phyloP scores from a whole-genome alignment of 495 filamentous ascomycete species.

The Astrocystis sublimbata region DNA sequence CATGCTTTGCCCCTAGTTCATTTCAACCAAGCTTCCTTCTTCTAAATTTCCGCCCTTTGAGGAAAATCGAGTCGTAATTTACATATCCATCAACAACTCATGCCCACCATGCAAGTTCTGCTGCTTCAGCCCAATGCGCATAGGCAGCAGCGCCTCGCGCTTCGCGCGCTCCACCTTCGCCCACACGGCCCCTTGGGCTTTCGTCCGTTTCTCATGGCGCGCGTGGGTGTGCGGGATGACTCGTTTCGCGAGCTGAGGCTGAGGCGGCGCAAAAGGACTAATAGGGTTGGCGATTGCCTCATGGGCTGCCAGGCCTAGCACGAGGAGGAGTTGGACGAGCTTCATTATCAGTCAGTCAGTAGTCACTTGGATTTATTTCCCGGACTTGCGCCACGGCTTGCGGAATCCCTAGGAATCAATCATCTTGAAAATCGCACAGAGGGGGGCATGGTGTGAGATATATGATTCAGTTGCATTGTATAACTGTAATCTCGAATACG shows the following conservation, averaged over 20 bases:
- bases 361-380: no score
- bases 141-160: constrained; percentile 27
- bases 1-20: not conserved
- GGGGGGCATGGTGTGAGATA: not conserved
- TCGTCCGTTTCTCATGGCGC: constrained; percentile 42
- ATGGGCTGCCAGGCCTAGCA: constrained; percentile 17
- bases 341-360: constrained; percentile 32
- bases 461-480: no score
- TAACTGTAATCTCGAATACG: no score
- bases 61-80: not conserved
- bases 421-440: not conserved
- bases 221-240: constrained; percentile 27
- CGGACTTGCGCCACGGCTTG: not conserved
- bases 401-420: not conserved
- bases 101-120: constrained; percentile 30
- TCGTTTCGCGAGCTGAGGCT: constrained; percentile 14
- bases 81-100: constrained; percentile 39
- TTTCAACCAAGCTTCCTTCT: no score
- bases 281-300: constrained; percentile 24
- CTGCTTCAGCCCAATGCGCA: constrained; percentile 31
- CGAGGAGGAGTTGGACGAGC: constrained; percentile 17
- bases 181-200: constrained; percentile 49
- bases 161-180: constrained; percentile 29
- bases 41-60: no score
- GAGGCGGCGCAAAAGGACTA: not conserved